phyloP scores from a whole-genome alignment of 176 grass and related monocot genomes.

The Zea mays region DNA sequence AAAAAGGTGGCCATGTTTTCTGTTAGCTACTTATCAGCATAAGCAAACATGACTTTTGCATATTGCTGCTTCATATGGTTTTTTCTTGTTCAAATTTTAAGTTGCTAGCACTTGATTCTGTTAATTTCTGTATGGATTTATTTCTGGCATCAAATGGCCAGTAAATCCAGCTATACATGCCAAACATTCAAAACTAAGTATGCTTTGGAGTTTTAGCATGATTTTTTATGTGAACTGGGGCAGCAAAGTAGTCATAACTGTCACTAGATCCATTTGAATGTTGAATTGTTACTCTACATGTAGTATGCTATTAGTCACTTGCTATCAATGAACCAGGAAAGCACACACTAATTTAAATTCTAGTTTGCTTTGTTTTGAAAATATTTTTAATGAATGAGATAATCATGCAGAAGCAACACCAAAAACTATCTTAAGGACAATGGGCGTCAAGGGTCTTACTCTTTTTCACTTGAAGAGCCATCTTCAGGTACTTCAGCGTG shows the following conservation, averaged over 20 bases:
- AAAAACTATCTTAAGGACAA: constrained; percentile 97
- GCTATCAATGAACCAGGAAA: background rate
- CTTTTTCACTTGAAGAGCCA: constrained; percentile 99
- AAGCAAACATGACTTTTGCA: background rate
- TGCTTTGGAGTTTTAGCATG: background rate
- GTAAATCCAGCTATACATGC: background rate
- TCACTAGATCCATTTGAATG: background rate
- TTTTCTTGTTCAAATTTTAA: background rate
- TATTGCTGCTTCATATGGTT: no score
- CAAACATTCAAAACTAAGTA: background rate
- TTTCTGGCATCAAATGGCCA: background rate
- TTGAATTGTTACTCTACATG: background rate
- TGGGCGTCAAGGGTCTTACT: constrained; percentile 95
- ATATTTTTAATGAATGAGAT: constrained; percentile 17
- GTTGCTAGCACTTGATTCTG: background rate
- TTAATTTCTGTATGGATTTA: background rate
- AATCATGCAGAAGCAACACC: constrained; percentile 87
- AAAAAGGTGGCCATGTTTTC: background rate
- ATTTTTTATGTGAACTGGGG: background rate
- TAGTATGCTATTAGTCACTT: background rate
- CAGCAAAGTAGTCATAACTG: background rate
- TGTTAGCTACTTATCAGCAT: background rate
- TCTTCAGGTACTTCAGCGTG: constrained; percentile 69
- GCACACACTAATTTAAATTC: background rate
- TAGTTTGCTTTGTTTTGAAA: background rate